Evolutionary conservation across 345 rosid genomes (phyloP).

Genomic region (Mangifera indica): DNA sequence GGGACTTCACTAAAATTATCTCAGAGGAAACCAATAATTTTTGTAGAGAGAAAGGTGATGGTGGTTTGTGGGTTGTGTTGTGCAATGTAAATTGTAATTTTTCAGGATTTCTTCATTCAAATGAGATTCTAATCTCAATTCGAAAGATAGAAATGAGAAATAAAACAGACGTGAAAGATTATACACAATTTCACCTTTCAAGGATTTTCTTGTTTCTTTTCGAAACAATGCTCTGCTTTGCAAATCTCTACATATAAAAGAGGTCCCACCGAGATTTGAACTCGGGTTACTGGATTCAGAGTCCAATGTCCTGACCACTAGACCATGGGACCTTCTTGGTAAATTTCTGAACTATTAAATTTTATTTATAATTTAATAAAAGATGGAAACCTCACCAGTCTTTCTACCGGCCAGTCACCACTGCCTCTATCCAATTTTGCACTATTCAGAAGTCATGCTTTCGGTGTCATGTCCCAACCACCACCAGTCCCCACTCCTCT

Average conservation of each 20-base stretch:
- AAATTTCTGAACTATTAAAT: background rate
- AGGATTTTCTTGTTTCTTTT: background rate
- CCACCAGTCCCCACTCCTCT: conserved; percentile 1
- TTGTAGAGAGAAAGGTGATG: conserved; percentile 11
- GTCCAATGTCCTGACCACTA: conserved; percentile 98
- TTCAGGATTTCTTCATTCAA: conserved; percentile 25
- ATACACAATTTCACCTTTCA: conserved; percentile 1
- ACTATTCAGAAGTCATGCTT: background rate
- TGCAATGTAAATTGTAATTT: conserved; percentile 38
- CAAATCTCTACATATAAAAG: too few species aligned
- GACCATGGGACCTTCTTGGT: conserved; percentile 57
- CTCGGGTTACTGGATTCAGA: conserved; percentile 99
- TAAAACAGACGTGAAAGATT: conserved; percentile 18
- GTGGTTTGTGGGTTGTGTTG: conserved; percentile 18
- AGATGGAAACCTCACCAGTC: too few species aligned
- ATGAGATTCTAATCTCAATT: conserved; percentile 19
- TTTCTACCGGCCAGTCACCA: too few species aligned
- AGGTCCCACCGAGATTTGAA: conserved; percentile 99
- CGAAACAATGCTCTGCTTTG: too few species aligned
- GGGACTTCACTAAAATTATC: conserved; percentile 4
- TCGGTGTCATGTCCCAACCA: conserved; percentile 13
- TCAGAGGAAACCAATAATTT: background rate
- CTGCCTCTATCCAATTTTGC: background rate
- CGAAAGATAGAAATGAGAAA: conserved; percentile 16
- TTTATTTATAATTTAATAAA: too few species aligned